Evolutionary conservation across 257 asterid species (phyloP), one percentile per base, ranked within the genome.

Genomic region (Ligustrum vulgare): DNA sequence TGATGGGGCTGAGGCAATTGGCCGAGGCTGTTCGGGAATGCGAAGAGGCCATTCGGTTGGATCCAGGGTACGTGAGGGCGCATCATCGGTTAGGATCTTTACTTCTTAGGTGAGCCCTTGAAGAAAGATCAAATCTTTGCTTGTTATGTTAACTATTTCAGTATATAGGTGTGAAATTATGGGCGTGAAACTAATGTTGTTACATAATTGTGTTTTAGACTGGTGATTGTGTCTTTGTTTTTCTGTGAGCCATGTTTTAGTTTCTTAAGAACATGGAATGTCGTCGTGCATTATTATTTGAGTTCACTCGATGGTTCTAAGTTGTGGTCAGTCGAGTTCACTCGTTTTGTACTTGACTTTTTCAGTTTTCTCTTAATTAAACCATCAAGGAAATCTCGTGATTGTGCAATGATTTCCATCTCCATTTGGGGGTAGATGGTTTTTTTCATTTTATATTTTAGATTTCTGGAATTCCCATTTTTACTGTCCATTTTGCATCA

Each of bases 21-120:
- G 79, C 64, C 9, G 96, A 94, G 75, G 98, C 98, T 6, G 87
- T 85, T 65, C 78, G 81, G 80, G 99, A 92, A 78, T 94, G 96
- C 69, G 96, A 87, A 67, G 97, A 89, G 84, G 97, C 99, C n/a
- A 84, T 94, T 80, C 80, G 84, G 82, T 82, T 92, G 91, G 96
- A 94, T 88, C 98, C 97, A 7, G 82, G 87, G n/a, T 94, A 94
- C 68, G 87, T 79, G 23, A 82, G 88, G 84, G 99, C 98, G 8
- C 98, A 92, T 82, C 96, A 86, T 71, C 97, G 99, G 0, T 83
- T 94, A 77, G 99, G 96, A 79, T 87, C 93, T 73, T 76, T 94
- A 77, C 82, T 89, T 78, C 83, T 91, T 81, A 88, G 98, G 98
- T 94, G 87, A 89, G 90, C 86, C 66, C 43, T 34, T 73, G 58